Evolutionary conservation across 371 early-diverging fungal species (phyloP).

Genomic region (Nosema muscidifuracis): DNA sequence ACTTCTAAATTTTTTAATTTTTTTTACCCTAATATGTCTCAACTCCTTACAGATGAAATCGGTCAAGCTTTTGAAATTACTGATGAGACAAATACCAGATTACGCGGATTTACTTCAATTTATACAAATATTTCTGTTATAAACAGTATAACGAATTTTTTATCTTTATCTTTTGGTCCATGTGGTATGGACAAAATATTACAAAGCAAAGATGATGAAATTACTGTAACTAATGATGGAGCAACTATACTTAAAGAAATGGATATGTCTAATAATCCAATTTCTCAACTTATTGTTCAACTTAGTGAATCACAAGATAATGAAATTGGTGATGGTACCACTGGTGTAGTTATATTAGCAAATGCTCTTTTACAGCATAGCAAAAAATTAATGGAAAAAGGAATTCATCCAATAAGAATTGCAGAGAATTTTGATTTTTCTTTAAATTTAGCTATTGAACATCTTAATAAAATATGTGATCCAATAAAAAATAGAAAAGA

Average conservation of each 20-base stretch:
- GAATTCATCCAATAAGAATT: constrained; percentile 97
- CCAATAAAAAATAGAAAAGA: constrained; percentile 58
- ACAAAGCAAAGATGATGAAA: constrained; percentile 93
- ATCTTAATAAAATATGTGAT: constrained; percentile 81
- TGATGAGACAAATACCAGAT: constrained; percentile 18
- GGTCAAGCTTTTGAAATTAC: constrained; percentile 48
- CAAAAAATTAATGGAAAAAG: constrained; percentile 81
- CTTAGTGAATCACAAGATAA: constrained; percentile 96
- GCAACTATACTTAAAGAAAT: constrained; percentile 97
- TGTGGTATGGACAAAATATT: constrained; percentile 95
- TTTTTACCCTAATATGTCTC: constrained; percentile 20
- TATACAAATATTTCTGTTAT: constrained; percentile 83
- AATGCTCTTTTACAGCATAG: constrained; percentile 92
- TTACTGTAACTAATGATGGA: constrained; percentile 98
- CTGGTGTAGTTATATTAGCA: constrained; percentile 95
- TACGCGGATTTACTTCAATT: constrained; percentile 32
- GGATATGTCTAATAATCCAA: constrained; percentile 90
- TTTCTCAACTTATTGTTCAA: constrained; percentile 91
- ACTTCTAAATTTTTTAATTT: not conserved
- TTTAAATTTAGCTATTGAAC: constrained; percentile 77
- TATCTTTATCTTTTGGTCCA: constrained; percentile 96
- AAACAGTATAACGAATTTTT: constrained; percentile 82
- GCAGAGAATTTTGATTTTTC: constrained; percentile 95
- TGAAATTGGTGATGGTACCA: constrained; percentile 99
- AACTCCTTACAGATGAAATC: constrained; percentile 48